Percentiles rank a stretch among this genome's conserved stretches.
Evolutionary conservation across 2,329 filamentous ascomycete genomes (phyloP).

Genomic region (Monosporascus cannonballus): DNA sequence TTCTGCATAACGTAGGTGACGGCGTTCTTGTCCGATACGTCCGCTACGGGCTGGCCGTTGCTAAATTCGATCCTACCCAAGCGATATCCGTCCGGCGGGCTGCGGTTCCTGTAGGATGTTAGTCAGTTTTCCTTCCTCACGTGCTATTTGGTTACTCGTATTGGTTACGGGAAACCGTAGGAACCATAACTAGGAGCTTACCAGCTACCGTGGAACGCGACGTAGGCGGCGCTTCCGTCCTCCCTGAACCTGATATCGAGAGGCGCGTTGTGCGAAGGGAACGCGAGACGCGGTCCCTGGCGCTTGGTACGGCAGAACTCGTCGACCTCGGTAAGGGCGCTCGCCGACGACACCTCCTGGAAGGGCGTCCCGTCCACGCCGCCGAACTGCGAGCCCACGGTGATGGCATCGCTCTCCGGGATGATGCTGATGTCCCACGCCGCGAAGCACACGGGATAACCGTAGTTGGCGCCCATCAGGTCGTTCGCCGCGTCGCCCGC

Average conservation of each 20-base stretch:
- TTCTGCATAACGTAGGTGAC: conserved; percentile 50
- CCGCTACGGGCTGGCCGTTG: conserved; percentile 34
- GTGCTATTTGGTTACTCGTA: background rate
- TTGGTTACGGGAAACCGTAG: background rate
- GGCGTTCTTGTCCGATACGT: conserved; percentile 37
- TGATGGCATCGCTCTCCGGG: conserved; percentile 34
- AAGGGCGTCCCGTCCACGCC: conserved; percentile 23
- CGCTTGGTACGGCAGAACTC: conserved; percentile 27
- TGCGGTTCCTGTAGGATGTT: conserved; percentile 8
- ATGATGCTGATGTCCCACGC: conserved; percentile 51
- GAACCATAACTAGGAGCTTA: conserved; percentile 26
- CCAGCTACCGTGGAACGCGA: conserved; percentile 69
- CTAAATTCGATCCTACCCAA: conserved; percentile 30
- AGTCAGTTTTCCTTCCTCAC: background rate
- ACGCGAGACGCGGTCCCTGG: conserved; percentile 46
- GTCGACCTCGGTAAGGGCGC: conserved; percentile 36
- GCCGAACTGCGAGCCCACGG: conserved; percentile 45
- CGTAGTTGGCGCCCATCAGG: conserved; percentile 49
- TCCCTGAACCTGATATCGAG: conserved; percentile 63
- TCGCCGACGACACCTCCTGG: conserved; percentile 27
- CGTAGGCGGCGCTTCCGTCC: conserved; percentile 52
- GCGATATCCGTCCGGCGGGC: conserved; percentile 12
- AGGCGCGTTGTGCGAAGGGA: conserved; percentile 62
- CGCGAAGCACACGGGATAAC: conserved; percentile 65
- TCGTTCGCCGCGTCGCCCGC: conserved; percentile 38